A percentile compares a stretch with the other conserved stretches of the same genome.
These are phyloP conservation scores for Fusarium floridanum DNA, from an alignment of 2,329 filamentous ascomycete genomes.

Conservation along the genomic window DNA sequence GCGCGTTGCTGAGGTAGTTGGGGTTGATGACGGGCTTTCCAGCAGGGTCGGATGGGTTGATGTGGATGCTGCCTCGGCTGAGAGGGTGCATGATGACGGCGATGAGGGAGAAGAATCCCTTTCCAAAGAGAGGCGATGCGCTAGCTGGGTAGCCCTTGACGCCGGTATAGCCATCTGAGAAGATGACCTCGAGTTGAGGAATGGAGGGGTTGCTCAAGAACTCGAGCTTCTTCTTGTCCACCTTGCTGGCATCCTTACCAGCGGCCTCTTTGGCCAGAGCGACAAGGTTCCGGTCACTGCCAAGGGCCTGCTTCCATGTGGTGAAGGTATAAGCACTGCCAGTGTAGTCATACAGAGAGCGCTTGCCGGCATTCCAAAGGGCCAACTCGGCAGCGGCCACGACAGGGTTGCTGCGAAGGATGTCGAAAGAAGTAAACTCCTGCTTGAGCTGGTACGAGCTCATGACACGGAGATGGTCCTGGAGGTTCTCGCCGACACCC, in stretches of 20 bases:
- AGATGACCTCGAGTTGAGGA: conserved; percentile 47
- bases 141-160: conserved; percentile 47
- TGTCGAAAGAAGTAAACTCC: conserved; percentile 24
- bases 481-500: conserved; percentile 25
- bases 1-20: conserved; percentile 44
- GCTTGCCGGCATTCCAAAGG: conserved; percentile 34
- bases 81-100: conserved; percentile 72
- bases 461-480: conserved; percentile 40
- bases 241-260: conserved; percentile 45
- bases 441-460: conserved; percentile 50
- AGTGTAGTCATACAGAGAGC: conserved; percentile 40
- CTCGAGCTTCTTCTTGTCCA: conserved; percentile 56
- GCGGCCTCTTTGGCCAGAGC: conserved; percentile 41
- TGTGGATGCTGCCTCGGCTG: conserved; percentile 49
- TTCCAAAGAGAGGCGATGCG: conserved; percentile 36
- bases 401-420: conserved; percentile 33
- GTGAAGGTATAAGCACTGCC: conserved; percentile 37
- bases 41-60: conserved; percentile 28
- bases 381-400: conserved; percentile 35
- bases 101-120: conserved; percentile 60
- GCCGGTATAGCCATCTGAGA: conserved; percentile 49
- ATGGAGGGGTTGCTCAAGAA: conserved; percentile 50
- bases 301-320: conserved; percentile 39
- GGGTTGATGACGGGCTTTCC: conserved; percentile 42
- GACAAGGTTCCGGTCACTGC: conserved; percentile 21